These are phyloP conservation scores for Pachyrhizus erosus DNA, from an alignment of 306 rosid species.

Conservation along the genomic window DNA sequence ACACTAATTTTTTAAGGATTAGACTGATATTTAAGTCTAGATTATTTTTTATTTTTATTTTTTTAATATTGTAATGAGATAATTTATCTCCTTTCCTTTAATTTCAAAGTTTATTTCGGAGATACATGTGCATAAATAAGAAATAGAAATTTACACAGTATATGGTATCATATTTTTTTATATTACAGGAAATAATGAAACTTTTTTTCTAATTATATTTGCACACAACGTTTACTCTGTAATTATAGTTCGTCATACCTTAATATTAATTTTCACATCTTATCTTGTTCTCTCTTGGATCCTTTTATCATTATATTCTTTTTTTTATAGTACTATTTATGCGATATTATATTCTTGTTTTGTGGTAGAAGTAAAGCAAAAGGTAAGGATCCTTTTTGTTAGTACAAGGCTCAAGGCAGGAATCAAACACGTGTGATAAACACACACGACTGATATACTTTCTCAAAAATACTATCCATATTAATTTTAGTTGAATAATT, in stretches of 20 bases:
- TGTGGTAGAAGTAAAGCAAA: neutral
- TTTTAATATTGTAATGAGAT: neutral
- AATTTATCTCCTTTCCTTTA: neutral
- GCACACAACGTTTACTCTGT: neutral
- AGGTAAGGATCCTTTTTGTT: neutral
- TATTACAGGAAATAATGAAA: neutral
- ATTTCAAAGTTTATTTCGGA: neutral
- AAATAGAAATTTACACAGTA: neutral
- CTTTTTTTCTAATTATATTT: neutral
- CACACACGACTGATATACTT: neutral
- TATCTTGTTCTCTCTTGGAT: neutral
- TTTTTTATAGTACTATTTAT: neutral
- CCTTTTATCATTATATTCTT: neutral
- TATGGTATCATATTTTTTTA: neutral
- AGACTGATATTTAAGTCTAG: too few relatives aligned
- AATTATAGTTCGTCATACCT: neutral
- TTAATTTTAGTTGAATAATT: too few relatives aligned
- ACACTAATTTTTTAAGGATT: too few relatives aligned
- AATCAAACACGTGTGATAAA: neutral
- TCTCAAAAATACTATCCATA: neutral
- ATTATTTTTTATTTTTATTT: too few relatives aligned
- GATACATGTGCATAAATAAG: neutral
- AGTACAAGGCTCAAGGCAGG: neutral
- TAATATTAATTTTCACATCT: neutral
- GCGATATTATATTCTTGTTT: neutral